Conservation (phyloP, 768 basidiomycete genomes). For the Mycena olivaceomarginata region DNA sequence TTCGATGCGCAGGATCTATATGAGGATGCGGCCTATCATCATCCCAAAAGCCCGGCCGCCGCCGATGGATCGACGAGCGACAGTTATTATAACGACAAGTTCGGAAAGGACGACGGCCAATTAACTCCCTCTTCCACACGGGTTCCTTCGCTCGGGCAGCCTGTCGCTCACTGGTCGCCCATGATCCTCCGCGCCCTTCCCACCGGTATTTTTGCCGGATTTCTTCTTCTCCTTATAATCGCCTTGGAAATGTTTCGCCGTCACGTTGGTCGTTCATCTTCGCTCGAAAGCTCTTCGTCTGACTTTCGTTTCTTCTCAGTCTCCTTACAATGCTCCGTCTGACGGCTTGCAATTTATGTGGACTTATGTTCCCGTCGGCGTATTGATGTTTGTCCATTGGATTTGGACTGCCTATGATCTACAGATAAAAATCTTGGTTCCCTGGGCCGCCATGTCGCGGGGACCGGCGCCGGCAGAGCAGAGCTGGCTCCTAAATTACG, state of each 20-base stretch:
- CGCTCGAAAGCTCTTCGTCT: neutral
- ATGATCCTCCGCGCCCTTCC: conserved; percentile 4
- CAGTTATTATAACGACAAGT: neutral
- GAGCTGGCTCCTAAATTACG: conserved; percentile 32
- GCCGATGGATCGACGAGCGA: neutral
- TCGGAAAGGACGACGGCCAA: neutral
- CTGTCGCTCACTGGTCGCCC: conserved; percentile 7
- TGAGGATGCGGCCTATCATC: neutral
- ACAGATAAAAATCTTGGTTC: conserved; percentile 31
- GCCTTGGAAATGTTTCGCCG: conserved; percentile 16
- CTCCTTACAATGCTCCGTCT: conserved; percentile 28
- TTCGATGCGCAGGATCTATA: neutral
- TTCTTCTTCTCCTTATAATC: conserved; percentile 9
- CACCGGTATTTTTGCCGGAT: conserved; percentile 1
- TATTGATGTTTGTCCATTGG: conserved; percentile 34
- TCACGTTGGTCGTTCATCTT: neutral
- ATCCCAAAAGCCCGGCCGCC: neutral
- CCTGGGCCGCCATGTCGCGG: conserved; percentile 32
- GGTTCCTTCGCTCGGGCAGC: neutral
- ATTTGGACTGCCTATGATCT: conserved; percentile 31
- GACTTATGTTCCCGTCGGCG: conserved; percentile 27
- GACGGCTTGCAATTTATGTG: conserved; percentile 13
- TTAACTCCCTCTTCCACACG: neutral
- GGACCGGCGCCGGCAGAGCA: conserved; percentile 14
- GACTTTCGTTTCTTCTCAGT: neutral